Percentiles rank a stretch among this genome's conserved stretches.
Evolutionary conservation across 768 basidiomycete genomes (phyloP).

Genomic region (Lanmaoa pseudosensibilis): DNA sequence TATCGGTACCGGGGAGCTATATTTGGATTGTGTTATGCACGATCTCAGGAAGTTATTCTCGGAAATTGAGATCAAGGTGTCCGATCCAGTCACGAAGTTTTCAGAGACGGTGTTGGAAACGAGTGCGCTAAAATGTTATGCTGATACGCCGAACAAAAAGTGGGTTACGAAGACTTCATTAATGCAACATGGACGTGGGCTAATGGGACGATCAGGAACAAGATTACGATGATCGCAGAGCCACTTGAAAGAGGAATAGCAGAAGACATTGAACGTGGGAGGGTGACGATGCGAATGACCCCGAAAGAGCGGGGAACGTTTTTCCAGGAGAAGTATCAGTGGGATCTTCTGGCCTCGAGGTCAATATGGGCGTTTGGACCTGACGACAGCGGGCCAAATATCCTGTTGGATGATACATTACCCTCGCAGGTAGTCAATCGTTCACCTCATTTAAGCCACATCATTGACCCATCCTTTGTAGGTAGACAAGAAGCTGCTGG

Average conservation of each 20-base stretch:
- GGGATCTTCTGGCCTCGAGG: conserved; percentile 95
- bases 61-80: conserved; percentile 99
- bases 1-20: conserved; percentile 95
- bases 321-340: conserved; percentile 96
- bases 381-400: conserved; percentile 91
- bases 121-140: conserved; percentile 96
- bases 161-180: conserved; percentile 39
- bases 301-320: conserved; percentile 93
- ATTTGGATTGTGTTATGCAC: conserved; percentile 96
- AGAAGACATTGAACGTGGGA: conserved; percentile 92
- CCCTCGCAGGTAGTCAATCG: conserved; percentile 73
- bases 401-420: conserved; percentile 92
- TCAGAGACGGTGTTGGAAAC: conserved; percentile 98
- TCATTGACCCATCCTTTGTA: conserved; percentile 29
- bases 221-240: conserved; percentile 98
- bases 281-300: conserved; percentile 92
- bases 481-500: conserved; percentile 92
- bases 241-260: conserved; percentile 94
- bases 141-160: conserved; percentile 99
- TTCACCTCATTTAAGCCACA: not conserved
- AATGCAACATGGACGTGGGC: conserved; percentile 7
- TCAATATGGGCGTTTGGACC: conserved; percentile 99
- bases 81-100: conserved; percentile 97
- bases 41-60: conserved; percentile 89
- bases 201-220: conserved; percentile 63